Base-by-base conservation (phyloP, 164 flowering plant species). In the Chimonanthus praecox region DNA sequence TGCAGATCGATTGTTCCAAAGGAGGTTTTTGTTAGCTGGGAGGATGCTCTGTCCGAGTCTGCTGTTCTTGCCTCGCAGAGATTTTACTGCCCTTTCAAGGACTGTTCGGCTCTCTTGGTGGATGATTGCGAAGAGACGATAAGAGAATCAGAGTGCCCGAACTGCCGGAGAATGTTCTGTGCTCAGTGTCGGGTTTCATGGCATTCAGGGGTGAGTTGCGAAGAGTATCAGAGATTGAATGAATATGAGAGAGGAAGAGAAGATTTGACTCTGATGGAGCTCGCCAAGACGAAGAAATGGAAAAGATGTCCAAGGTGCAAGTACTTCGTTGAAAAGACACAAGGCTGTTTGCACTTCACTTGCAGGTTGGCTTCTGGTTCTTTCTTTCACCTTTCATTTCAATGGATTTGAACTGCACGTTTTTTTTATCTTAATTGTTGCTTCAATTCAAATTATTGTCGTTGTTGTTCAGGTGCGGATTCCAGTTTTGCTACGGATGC, bases 301-400 rank as follows among this genome's bases (percentile, higher is more conserved):
- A 76, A 44, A 68, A 85, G 84, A 44, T 89, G 89, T 64, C 85
- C 87, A 7, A 75, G 68, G 1, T 89, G 90, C 77, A 78, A 76
- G 45, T 75, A 76, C 50, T 80, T 66, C 71, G 92, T 88, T 16
- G 89, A 87, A 61, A 85, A 73, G 76, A 70, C 13, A 7, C 70
- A 67, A 0, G 88, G 88, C 0, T 87, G 88, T 64, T 4, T 47
- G 5, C 84, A 83, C 70, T 85, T 87, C 4, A 49, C 68, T 16
- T 88, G 88, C 87, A 83, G 88, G 89, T 85, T 5, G 8, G 49
- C 64, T 20, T 45, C 20, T 71, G 13, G 48, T 51, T 50, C 11
- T 49, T 43, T 18, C 3, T 54, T 49, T 15, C 16, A 58, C 21
- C 51, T 2, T 18, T 3, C 15, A 44, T 44, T 65, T 65, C 47